phyloP scores from a whole-genome alignment of 257 asterid species.

The Ilex asprella region DNA sequence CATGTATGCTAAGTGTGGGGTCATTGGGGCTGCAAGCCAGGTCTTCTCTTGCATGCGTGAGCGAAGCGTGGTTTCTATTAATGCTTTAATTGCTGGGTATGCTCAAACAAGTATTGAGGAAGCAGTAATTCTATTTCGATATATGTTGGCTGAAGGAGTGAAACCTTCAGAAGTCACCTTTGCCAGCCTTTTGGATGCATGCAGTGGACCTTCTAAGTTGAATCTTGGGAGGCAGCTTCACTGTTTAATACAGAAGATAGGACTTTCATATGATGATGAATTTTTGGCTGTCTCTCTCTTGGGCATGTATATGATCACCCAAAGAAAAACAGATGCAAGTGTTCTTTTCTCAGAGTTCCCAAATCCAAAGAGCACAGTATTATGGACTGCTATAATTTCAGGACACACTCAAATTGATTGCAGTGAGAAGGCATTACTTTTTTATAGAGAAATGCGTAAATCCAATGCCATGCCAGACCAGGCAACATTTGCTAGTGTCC shows the following conservation, averaged over 20 bases:
- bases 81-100: slow-evolving; percentile 74
- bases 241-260: slow-evolving; percentile 53
- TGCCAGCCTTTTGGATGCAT: slow-evolving; percentile 72
- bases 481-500: slow-evolving; percentile 78
- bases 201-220: slow-evolving; percentile 25
- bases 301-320: slow-evolving; percentile 64
- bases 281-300: slow-evolving; percentile 67
- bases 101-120: slow-evolving; percentile 34
- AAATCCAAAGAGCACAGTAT: slow-evolving; percentile 53
- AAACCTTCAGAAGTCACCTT: slow-evolving; percentile 83
- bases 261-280: slow-evolving; percentile 52
- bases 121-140: slow-evolving; percentile 40
- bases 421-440: slow-evolving; percentile 46
- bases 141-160: slow-evolving; percentile 50
- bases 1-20: slow-evolving; percentile 85
- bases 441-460: slow-evolving; percentile 64
- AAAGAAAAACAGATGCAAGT: slow-evolving; percentile 34
- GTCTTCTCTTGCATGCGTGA: slow-evolving; percentile 61
- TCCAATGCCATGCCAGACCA: slow-evolving; percentile 67
- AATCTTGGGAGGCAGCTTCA: slow-evolving; percentile 67
- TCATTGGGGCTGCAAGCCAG: slow-evolving; percentile 40
- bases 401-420: slow-evolving; percentile 43
- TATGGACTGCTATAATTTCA: slow-evolving; percentile 91
- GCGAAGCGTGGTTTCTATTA: slow-evolving; percentile 50
- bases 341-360: slow-evolving; percentile 74